Percentiles rank a stretch among this genome's conserved stretches.
Evolutionary conservation across 2,329 filamentous ascomycete species (phyloP).

Genomic region (Alternaria brassicae): DNA sequence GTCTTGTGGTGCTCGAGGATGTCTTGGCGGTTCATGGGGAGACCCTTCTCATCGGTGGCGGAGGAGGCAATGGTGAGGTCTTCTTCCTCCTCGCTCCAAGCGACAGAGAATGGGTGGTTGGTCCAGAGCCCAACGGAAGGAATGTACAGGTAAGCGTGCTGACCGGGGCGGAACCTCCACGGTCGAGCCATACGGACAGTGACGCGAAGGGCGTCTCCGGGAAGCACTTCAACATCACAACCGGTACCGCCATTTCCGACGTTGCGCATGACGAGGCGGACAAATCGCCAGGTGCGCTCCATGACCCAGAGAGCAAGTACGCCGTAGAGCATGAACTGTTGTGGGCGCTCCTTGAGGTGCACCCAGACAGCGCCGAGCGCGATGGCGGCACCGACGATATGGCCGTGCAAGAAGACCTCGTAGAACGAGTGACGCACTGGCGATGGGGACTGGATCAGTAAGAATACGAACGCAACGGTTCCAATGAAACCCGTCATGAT

Average conservation of each 20-base stretch:
- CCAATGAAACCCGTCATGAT: slow-evolving; percentile 70
- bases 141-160: slow-evolving; percentile 82
- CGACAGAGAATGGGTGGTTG: slow-evolving; percentile 80
- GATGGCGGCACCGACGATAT: slow-evolving; percentile 69
- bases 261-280: slow-evolving; percentile 70
- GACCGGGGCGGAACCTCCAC: slow-evolving; percentile 77
- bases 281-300: slow-evolving; percentile 68
- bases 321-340: slow-evolving; percentile 67
- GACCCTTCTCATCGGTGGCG: slow-evolving; percentile 52
- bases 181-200: slow-evolving; percentile 77
- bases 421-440: slow-evolving; percentile 79
- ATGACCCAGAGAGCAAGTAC: slow-evolving; percentile 71
- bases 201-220: slow-evolving; percentile 76
- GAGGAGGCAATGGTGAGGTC: slow-evolving; percentile 39
- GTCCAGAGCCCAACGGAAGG: slow-evolving; percentile 74
- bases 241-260: slow-evolving; percentile 69
- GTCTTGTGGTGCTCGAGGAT: slow-evolving; percentile 59
- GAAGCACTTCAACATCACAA: slow-evolving; percentile 76
- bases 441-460: slow-evolving; percentile 73
- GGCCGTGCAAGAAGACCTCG: slow-evolving; percentile 76
- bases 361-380: slow-evolving; percentile 71
- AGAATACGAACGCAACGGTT: slow-evolving; percentile 65
- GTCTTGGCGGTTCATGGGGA: slow-evolving; percentile 60
- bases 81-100: slow-evolving; percentile 73
- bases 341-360: slow-evolving; percentile 63